phyloP scores from a whole-genome alignment of 441 rosid species.

The Gossypium gossypioides region DNA sequence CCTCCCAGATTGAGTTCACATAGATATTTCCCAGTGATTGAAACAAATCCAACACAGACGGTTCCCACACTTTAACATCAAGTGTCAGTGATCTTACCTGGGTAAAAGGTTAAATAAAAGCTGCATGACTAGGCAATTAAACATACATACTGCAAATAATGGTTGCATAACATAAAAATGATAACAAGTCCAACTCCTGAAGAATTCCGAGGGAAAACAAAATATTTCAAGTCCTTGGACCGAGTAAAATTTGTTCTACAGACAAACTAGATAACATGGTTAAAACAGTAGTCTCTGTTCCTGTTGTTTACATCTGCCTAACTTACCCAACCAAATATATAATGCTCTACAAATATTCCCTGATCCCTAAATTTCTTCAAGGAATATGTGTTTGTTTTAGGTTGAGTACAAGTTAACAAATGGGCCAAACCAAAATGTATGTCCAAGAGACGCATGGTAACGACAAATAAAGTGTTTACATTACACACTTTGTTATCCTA shows the following conservation, averaged over 20 bases:
- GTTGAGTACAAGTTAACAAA: background rate
- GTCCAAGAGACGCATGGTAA: no score
- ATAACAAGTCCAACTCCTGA: background rate
- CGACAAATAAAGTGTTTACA: no score
- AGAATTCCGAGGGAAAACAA: background rate
- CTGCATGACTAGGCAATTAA: slow-evolving; percentile 2
- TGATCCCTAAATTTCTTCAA: background rate
- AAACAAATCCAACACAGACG: slow-evolving; percentile 64
- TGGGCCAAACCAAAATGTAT: no score
- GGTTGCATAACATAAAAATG: background rate
- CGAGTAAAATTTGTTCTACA: background rate
- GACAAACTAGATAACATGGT: background rate
- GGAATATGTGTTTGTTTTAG: background rate
- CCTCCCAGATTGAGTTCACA: slow-evolving; percentile 86
- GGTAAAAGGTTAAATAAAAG: slow-evolving; percentile 15
- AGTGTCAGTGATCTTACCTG: slow-evolving; percentile 97
- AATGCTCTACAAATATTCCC: background rate
- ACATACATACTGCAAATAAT: background rate
- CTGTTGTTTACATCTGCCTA: background rate
- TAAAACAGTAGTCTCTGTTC: background rate
- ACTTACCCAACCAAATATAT: background rate
- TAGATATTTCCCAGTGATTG: slow-evolving; percentile 64
- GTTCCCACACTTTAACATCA: slow-evolving; percentile 91
- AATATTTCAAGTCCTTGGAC: background rate
- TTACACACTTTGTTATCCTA: no score